Evolutionary conservation across 2,329 filamentous ascomycete species (phyloP).

Genomic region (Escovopsis sp.): DNA sequence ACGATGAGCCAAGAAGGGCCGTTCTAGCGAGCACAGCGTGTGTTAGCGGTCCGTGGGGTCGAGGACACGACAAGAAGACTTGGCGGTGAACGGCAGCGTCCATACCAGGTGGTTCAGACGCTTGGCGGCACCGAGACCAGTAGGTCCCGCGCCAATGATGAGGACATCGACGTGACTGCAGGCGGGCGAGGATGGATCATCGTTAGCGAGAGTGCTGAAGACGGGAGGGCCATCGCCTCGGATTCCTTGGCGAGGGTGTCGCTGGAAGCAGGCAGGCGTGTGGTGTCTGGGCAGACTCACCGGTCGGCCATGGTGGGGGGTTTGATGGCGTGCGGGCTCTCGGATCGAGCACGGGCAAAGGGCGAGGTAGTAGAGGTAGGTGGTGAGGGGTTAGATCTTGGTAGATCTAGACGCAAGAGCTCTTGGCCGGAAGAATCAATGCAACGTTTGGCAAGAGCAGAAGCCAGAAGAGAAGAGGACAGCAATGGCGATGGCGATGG

Average conservation of each 20-base stretch:
- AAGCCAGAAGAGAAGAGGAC: too few species aligned
- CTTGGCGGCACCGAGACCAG: slow-evolving; percentile 94
- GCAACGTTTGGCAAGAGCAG: too few species aligned
- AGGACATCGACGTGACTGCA: slow-evolving; percentile 84
- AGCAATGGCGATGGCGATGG: too few species aligned
- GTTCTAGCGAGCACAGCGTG: slow-evolving; percentile 38
- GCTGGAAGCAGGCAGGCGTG: slow-evolving; percentile 2
- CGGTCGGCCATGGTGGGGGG: slow-evolving; percentile 25
- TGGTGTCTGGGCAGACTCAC: slow-evolving; percentile 15
- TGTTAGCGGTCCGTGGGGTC: slow-evolving; percentile 13
- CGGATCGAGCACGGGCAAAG: too few species aligned
- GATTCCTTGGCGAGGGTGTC: background rate
- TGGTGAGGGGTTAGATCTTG: too few species aligned
- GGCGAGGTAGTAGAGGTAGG: too few species aligned
- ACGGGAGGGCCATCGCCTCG: background rate
- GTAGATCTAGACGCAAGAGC: too few species aligned
- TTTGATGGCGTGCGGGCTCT: too few species aligned
- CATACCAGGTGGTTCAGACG: slow-evolving; percentile 86
- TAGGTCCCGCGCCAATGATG: slow-evolving; percentile 94
- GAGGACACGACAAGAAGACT: slow-evolving; percentile 9
- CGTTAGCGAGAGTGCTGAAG: background rate
- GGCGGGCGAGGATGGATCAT: slow-evolving; percentile 7
- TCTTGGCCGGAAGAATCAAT: too few species aligned
- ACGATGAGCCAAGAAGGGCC: slow-evolving; percentile 92
- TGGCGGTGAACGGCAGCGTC: slow-evolving; percentile 24